Evolutionary conservation across 768 basidiomycete species (phyloP), one percentile per base, ranked within the genome.

Genomic region (Ephemerocybe angulata): DNA sequence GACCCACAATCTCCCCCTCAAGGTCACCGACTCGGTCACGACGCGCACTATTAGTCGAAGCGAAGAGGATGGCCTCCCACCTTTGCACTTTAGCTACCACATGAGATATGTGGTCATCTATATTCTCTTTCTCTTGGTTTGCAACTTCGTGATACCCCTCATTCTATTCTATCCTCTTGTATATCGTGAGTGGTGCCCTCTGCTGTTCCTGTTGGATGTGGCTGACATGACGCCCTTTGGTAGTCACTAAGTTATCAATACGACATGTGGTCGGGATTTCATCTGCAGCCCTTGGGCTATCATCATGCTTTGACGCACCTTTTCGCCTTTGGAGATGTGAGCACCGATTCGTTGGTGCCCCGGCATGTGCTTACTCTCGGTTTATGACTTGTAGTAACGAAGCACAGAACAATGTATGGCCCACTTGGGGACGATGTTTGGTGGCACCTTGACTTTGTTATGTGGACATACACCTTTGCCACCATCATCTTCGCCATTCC

Each of bases 401-500:
- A 56, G 35, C 56, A 62, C 51, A 47, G 65, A 44, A 43, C 48
- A 13, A 52, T 44, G 31, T 67, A 62, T 49, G 67, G 69, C 40
- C 69, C 69, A 19, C 49, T 68, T 5, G 66, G 66, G 10, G 59
- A 58, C 33, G 65, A 67, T 50, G 49, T 47, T 11, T 69, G 66
- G 67, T 67, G 69, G 65, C 62, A 69, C 44, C 60, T 68, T 12
- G 69, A 70, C 44, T 69, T 70, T 53, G 65, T 67, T 1, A 70
- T 70, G 67, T 70, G 69, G 69, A 60, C 62, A 37, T 66, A 67
- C 54, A 64, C 63, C 8, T 47, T 67, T 21, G 65, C 66, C 11
- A 65, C 67, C 31, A 38, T 66, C 11, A 57, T 69, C 8, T 70
- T 69, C 49, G 62, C 65, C 2, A 59, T 70, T 24, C 67, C 69